Conservation (phyloP, 2,329 filamentous ascomycete species). For the Beauveria varroae region DNA sequence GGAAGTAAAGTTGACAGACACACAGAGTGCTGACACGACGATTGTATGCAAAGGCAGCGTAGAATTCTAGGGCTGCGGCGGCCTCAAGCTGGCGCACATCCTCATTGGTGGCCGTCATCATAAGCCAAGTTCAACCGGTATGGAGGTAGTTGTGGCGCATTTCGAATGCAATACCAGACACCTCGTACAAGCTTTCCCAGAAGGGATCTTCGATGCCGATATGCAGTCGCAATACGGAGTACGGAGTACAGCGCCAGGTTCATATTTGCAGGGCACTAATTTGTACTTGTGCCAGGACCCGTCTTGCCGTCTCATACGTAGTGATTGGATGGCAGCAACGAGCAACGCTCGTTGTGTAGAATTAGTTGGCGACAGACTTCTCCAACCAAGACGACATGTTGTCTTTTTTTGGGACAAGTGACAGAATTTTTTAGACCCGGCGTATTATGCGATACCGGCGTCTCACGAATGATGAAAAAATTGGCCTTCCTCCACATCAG, state of each 20-base stretch:
- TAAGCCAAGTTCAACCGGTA: not conserved
- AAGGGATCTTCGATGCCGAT: conserved; percentile 1
- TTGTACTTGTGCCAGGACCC: not conserved
- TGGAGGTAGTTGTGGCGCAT: not conserved
- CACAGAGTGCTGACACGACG: not conserved
- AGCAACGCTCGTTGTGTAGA: not conserved
- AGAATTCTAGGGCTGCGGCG: not conserved
- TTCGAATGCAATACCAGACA: not conserved
- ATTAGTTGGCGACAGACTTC: not conserved
- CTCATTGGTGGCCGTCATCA: not conserved
- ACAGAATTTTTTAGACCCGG: not conserved
- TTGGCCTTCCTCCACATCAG: not conserved
- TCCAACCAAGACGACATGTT: not conserved
- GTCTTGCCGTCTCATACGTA: not conserved
- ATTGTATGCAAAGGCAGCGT: not conserved
- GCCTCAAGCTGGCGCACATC: not conserved
- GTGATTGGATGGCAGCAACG: not conserved
- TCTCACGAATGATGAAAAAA: conserved; percentile 3
- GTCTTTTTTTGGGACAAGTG: conserved; percentile 4
- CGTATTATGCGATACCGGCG: conserved; percentile 2
- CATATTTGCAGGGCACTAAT: not conserved
- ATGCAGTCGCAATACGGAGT: not conserved
- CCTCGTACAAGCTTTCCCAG: not conserved
- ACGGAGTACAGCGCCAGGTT: not conserved
- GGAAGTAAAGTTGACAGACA: not conserved